Base-by-base conservation (phyloP, 345 rosid genomes). In the Murraya koenigii region DNA sequence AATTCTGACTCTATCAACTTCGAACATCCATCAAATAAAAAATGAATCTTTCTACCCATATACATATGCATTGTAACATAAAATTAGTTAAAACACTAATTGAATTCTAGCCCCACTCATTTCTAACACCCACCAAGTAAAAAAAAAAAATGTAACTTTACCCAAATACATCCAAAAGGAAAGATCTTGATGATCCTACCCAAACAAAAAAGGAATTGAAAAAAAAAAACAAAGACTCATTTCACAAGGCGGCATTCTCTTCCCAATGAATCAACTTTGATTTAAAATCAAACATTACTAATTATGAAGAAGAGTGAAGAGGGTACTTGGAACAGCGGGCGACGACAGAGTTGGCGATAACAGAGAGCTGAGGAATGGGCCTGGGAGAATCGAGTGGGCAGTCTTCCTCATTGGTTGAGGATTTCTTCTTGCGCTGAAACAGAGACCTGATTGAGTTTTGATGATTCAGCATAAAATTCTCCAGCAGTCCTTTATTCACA, bases 261-360 rank as follows among this genome's bases (percentile, higher is more conserved):
- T 41, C 30, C 4, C 17, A 69, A 69, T 28, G 25, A 52, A 69
- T 33, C 30, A 55, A 32, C 33, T 11, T 19, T 54, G 19, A 68
- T n/a, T 5, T 23, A 0, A 14, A 23, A 15, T 11, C 33, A 14
- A 8, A 25, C 56, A 41, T 67, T 15, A 23, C 54, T 36, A 10
- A 22, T 38, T 68, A 47, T 7, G 35, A n/a, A 68, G 33, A 30
- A 71, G 25, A 36, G 68, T 56, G 33, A 17, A 52, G 78, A 32
- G 72, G 65, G 78, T 85, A 90, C 99, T 84, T 88, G 85, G 98
- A 89, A 80, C 95, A 93, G 81, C 97, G 96, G 65, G 88, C 78
- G 84, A 93, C 97, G 80, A 95, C 97, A 80, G 97, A 90, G 77
- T 95, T 92, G 64, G 98, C 97, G 80, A 92, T 83, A 52, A 87